A percentile compares a stretch with the other conserved stretches of the same genome.
These are phyloP conservation scores for Jamesozyma rosinii DNA, from an alignment of 805 yeast genomes.

Conservation along the genomic window DNA sequence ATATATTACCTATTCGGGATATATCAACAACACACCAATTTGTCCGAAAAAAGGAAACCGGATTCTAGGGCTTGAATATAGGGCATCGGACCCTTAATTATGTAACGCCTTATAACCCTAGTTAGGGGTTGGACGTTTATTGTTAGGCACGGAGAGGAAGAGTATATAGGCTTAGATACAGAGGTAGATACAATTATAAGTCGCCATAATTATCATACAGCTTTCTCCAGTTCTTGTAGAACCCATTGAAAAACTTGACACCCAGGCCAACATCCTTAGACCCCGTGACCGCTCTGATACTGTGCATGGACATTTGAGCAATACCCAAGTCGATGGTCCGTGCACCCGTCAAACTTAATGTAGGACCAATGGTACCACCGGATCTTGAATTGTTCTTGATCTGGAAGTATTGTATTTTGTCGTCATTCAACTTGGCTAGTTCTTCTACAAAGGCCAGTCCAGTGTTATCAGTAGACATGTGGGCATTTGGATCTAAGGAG, in stretches of 20 bases:
- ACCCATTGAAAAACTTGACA: slow-evolving; percentile 60
- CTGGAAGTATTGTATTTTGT: slow-evolving; percentile 70
- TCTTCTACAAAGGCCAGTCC: slow-evolving; percentile 64
- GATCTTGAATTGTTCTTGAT: slow-evolving; percentile 76
- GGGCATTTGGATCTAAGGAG: slow-evolving; percentile 68
- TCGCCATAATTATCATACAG: slow-evolving; percentile 47
- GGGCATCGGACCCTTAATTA: too few relatives aligned
- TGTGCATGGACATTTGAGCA: slow-evolving; percentile 80
- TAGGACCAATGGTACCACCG: slow-evolving; percentile 86
- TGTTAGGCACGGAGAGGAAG: too few relatives aligned
- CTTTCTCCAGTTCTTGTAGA: slow-evolving; percentile 57
- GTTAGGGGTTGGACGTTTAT: too few relatives aligned
- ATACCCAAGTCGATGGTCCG: slow-evolving; percentile 75
- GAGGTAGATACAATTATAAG: slow-evolving; percentile 28
- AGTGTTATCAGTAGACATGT: slow-evolving; percentile 73
- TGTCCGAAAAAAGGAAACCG: too few relatives aligned
- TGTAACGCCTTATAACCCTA: too few relatives aligned
- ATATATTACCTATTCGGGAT: too few relatives aligned
- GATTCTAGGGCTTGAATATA: too few relatives aligned
- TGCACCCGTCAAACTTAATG: slow-evolving; percentile 56
- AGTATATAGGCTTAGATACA: too few relatives aligned
- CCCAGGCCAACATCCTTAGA: slow-evolving; percentile 70
- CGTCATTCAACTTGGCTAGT: slow-evolving; percentile 55
- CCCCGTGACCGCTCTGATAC: slow-evolving; percentile 74
- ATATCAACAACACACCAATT: too few relatives aligned